Base-by-base conservation (phyloP, 352 stramenopile species). In the Globisporangium okanoganense region DNA sequence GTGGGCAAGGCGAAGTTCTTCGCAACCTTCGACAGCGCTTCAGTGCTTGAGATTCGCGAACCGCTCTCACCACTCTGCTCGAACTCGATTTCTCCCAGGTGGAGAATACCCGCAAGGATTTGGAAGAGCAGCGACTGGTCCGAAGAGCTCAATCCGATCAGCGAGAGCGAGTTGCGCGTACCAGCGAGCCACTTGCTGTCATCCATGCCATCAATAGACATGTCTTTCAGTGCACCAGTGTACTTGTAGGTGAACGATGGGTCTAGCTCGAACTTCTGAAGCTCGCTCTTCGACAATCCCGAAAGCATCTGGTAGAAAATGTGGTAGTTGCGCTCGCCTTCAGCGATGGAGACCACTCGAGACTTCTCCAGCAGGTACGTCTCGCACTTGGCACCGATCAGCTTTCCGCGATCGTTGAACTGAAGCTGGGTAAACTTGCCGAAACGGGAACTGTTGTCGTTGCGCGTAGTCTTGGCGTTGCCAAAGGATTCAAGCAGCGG, bases 271-370 rank as follows among this genome's bases (percentile, higher is more conserved):
- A 85, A 83, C 1, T 88, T 81, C 33, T 80, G 70, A 2, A 79
- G 72, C 61, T 91, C 79, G 3, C 61, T 55, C 13, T 65, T 67
- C 12, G 82, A 74, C 7, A 95, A 66, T 55, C 86, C 86, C 24
- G 78, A 65, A 16, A 95, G 70, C 55, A 95, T 81, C 73, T 99
- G 95, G 71, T 99, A 99, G 69, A 99, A 99, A 65, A 98, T 97
- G 70, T 99, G 96, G 74, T 98, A 99, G 65, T 98, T 98, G 25
- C 96, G 85, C 73, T 99, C 95, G 13, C 95, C 95, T n/a, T 98
- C 88, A 5, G 92, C 90, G 67, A 98, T 97, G 12, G 82, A 93
- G 25, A 97, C 93, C 38, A 99, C 96, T 45, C 96, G 89, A 9
- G 90, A 98, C 67, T 98, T 98, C 70, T 99, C 96, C 20, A 99